phyloP scores from a whole-genome alignment of 164 flowering plant species.

The Cinnamomum micranthum region DNA sequence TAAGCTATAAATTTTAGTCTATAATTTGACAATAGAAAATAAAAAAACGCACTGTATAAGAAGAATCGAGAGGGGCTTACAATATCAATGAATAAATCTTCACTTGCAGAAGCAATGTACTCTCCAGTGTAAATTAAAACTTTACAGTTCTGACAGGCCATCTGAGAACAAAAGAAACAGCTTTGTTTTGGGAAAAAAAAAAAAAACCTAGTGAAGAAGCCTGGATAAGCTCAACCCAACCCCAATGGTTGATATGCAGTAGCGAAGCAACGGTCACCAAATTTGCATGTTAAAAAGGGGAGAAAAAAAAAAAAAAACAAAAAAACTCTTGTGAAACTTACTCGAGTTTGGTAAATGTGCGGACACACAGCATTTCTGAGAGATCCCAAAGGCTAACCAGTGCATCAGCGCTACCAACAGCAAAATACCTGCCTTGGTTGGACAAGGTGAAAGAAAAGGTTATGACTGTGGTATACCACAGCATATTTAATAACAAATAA shows the following conservation, averaged over 20 bases:
- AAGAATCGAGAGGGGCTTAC: conserved; percentile 35
- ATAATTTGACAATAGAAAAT: background rate
- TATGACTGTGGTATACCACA: background rate
- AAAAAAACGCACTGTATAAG: background rate
- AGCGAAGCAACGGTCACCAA: background rate
- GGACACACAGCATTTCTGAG: conserved; percentile 89
- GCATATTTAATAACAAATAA: too few species aligned
- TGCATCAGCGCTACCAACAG: conserved; percentile 99
- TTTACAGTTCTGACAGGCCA: conserved; percentile 98
- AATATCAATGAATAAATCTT: conserved; percentile 89
- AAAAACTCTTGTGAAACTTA: conserved; percentile 39
- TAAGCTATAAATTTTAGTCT: background rate
- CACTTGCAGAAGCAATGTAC: conserved; percentile 96
- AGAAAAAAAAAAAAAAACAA: background rate
- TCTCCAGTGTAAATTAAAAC: conserved; percentile 94
- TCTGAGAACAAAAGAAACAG: conserved; percentile 30
- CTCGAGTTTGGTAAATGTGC: conserved; percentile 97
- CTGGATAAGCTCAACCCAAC: background rate
- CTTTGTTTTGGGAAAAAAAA: too few species aligned
- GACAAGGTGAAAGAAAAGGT: background rate
- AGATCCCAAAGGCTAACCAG: conserved; percentile 98
- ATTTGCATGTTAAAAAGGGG: background rate
- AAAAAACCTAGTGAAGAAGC: background rate
- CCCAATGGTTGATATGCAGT: background rate
- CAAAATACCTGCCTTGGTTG: conserved; percentile 64